Base-by-base conservation (phyloP, 768 basidiomycete genomes). In the Macrolepiota dolichaula region DNA sequence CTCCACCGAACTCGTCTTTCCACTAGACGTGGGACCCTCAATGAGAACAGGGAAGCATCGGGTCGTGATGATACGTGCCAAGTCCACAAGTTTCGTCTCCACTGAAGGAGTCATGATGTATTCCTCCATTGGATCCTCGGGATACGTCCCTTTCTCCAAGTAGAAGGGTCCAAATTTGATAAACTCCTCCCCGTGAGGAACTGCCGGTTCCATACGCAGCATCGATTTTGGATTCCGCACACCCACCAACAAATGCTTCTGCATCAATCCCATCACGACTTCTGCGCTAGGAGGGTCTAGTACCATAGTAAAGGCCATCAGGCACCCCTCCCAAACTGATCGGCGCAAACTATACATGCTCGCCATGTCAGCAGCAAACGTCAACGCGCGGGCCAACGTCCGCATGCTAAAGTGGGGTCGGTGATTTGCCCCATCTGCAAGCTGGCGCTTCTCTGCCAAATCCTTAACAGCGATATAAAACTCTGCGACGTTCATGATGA, bases 241-340 rank as follows among this genome's bases (percentile, higher is more conserved):
- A 9, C 89, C 87, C 3, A 83, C 78, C 29, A 98, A 80, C 13
- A 99, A 76, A 72, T 94, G 84, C 65, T 86, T 87, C 64, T 89
- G 87, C 6, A 91, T 90, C 17, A 96, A 77, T 6, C 74, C 72
- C 2, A 79, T 83, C 19, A 94, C 93, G 25, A 83, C 67, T 62
- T 82, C 79, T 0, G 85, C 83, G 67, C 94, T 94, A 15, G 81
- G 74, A 0, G 74, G 75, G 67, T 97, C 93, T 51, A 99, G 81
- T 5, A 90, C 86, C 94, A 97, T 98, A 5, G 94, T 97, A 72
- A 98, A 99, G 0, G 93, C 89, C 97, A 99, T 98, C 59, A 98
- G 70, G 71, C 92, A 96, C 1, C 97, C 96, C 72, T 98, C 97
- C 92, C 93, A 98, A 19, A 98, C 77, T 1, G 92, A 88, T 42